These are phyloP conservation scores for Verruconis gallopava DNA, from an alignment of 2,329 filamentous ascomycete species.

Conservation along the genomic window DNA sequence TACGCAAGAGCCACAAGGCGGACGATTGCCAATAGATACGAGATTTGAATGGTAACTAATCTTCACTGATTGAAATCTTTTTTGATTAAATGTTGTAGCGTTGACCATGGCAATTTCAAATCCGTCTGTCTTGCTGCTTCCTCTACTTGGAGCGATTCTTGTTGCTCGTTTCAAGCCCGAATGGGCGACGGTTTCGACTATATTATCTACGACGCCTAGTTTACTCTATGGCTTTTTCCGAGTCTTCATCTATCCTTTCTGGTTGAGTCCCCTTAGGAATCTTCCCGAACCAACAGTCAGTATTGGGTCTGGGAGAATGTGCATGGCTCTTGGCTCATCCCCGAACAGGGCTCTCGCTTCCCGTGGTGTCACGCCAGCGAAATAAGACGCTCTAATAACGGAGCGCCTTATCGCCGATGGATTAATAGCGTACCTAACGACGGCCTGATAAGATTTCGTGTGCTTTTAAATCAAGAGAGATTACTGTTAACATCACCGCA, in stretches of 20 bases:
- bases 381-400: constrained; percentile 28
- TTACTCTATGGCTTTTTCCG: constrained; percentile 5
- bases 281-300: constrained; percentile 42
- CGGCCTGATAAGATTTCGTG: constrained; percentile 39
- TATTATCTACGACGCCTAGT: no score
- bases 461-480: constrained; percentile 33
- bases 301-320: no score
- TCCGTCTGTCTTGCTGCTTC: no score
- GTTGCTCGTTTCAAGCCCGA: no score
- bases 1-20: no score
- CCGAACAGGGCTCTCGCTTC: constrained; percentile 17
- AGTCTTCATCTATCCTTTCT: constrained; percentile 43
- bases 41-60: no score
- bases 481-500: constrained; percentile 33
- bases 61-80: no score
- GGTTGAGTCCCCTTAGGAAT: constrained; percentile 44
- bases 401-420: constrained; percentile 35
- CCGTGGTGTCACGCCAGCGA: constrained; percentile 29
- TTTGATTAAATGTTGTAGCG: no score
- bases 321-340: not conserved
- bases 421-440: constrained; percentile 41
- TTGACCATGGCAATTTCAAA: no score
- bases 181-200: no score
- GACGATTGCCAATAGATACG: no score
- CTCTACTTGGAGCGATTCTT: no score